Evolutionary conservation across 441 rosid species (phyloP), one percentile per base, ranked within the genome.

Genomic region (Eutrema salsugineum): DNA sequence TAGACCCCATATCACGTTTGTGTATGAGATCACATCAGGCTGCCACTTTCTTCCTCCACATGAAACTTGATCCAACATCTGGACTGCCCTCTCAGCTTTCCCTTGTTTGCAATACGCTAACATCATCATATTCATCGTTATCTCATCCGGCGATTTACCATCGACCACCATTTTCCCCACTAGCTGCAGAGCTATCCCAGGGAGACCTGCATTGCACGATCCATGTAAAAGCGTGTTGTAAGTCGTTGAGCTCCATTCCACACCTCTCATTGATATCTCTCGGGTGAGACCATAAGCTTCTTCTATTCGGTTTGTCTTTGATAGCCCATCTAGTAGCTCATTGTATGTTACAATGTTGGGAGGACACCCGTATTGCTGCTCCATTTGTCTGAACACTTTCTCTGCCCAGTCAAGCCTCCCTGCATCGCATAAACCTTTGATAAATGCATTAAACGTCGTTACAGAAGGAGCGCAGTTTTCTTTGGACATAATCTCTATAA

Each of bases 151-250:
- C 77, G 82, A 73, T 59, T 47, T 46, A 28, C 91, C 96, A n/a
- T 35, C 66, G 0, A 76, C 81, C 67, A 89, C 73, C 91, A 92
- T 87, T 77, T 85, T 86, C 60, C 88, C 94, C 0, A 85, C 40
- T 66, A 91, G 68, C 80, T 85, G 85, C 80, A 86, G 68, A 63
- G 83, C 84, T 74, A 70, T 80, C 56, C 68, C 70, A 4, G 83
- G 69, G 78, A 84, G 76, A 72, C 90, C 87, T 24, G 80, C 75
- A 64, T 43, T 82, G 71, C 84, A 85, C 62, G 81, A 81, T 63
- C 93, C 95, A 63, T 83, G 80, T 77, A 94, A 71, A 68, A 88
- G 75, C 33, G 89, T 87, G 67, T 94, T 91, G 69, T 87, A 91
- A 69, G 89, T 88, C 65, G 87, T 77, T 38, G 74, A 24, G 69